These are phyloP conservation scores for Amylostereum areolatum DNA, from an alignment of 1,284 basidiomycete genomes.

Conservation along the genomic window DNA sequence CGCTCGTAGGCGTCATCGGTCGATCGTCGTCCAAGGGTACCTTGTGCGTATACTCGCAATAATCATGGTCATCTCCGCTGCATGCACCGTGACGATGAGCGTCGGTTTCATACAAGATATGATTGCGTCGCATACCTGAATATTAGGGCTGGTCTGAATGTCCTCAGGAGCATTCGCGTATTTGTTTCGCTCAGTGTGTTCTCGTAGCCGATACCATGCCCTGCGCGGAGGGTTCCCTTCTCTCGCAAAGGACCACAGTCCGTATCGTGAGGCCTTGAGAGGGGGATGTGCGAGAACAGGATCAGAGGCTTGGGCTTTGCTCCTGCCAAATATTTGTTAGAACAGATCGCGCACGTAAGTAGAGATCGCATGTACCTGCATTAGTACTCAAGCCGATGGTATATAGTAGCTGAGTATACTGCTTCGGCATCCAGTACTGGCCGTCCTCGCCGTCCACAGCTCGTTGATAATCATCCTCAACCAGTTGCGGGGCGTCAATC, in stretches of 20 bases:
- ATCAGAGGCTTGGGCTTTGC: constrained; percentile 33
- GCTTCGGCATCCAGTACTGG: constrained; percentile 42
- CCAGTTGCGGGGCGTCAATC: constrained; percentile 71
- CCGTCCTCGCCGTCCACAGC: constrained; percentile 37
- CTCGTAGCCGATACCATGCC: constrained; percentile 57
- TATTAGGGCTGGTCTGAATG: constrained; percentile 40
- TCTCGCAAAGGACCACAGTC: constrained; percentile 53
- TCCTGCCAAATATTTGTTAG: constrained; percentile 23
- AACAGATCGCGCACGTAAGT: neutral
- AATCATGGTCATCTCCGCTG: constrained; percentile 66
- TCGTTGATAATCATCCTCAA: constrained; percentile 75
- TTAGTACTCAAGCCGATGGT: neutral
- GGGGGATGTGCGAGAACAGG: constrained; percentile 60
- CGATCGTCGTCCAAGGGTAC: constrained; percentile 17
- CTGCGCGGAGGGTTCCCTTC: constrained; percentile 42
- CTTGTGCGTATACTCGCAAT: constrained; percentile 50
- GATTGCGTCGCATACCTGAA: constrained; percentile 34
- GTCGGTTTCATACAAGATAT: neutral
- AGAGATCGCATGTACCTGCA: neutral
- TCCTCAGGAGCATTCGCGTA: constrained; percentile 44
- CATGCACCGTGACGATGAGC: neutral
- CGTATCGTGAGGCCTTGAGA: constrained; percentile 43
- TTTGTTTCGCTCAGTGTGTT: constrained; percentile 49
- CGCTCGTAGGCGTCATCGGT: constrained; percentile 17
- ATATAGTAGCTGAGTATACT: neutral